Evolutionary conservation across 352 stramenopile genomes (phyloP).

Genomic region (Phytophthora lateralis): DNA sequence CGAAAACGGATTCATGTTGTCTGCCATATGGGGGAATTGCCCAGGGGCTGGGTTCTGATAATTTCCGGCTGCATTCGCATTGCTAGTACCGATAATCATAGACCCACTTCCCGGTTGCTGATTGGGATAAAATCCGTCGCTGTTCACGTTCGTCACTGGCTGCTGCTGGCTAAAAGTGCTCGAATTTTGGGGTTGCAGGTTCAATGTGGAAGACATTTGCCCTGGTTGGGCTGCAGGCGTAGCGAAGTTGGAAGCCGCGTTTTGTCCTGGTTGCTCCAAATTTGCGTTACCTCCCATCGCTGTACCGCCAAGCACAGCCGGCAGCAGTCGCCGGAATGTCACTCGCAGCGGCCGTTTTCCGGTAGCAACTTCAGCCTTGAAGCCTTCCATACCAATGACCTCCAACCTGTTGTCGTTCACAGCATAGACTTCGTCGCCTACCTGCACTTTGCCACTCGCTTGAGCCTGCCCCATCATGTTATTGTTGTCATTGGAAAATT

Average conservation of each 20-base stretch:
- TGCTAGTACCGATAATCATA: slow-evolving; percentile 15
- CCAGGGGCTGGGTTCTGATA: slow-evolving; percentile 12
- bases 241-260: slow-evolving; percentile 6
- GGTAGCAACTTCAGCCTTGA: slow-evolving; percentile 69
- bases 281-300: slow-evolving; percentile 7
- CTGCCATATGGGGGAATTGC: slow-evolving; percentile 24
- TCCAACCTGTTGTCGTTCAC: slow-evolving; percentile 72
- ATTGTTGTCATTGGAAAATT: slow-evolving; percentile 77
- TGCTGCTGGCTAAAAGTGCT: slow-evolving; percentile 27
- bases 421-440: slow-evolving; percentile 82
- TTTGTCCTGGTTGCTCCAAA: slow-evolving; percentile 12
- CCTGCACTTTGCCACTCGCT: slow-evolving; percentile 65
- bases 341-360: slow-evolving; percentile 70
- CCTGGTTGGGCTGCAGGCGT: slow-evolving; percentile 9
- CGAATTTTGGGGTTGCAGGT: slow-evolving; percentile 23
- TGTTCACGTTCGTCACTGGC: slow-evolving; percentile 7
- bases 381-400: slow-evolving; percentile 81
- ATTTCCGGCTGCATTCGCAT: slow-evolving; percentile 10
- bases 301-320: slow-evolving; percentile 2
- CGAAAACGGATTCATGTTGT: slow-evolving; percentile 40
- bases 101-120: slow-evolving; percentile 18
- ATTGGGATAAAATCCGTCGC: slow-evolving; percentile 22
- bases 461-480: slow-evolving; percentile 77
- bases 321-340: slow-evolving; percentile 60
- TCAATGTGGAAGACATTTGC: slow-evolving; percentile 20